A percentile compares a stretch with the other conserved stretches of the same genome.
These are phyloP conservation scores for Penicillium sp. DNA, from an alignment of 2,329 filamentous ascomycete species.

Conservation along the genomic window DNA sequence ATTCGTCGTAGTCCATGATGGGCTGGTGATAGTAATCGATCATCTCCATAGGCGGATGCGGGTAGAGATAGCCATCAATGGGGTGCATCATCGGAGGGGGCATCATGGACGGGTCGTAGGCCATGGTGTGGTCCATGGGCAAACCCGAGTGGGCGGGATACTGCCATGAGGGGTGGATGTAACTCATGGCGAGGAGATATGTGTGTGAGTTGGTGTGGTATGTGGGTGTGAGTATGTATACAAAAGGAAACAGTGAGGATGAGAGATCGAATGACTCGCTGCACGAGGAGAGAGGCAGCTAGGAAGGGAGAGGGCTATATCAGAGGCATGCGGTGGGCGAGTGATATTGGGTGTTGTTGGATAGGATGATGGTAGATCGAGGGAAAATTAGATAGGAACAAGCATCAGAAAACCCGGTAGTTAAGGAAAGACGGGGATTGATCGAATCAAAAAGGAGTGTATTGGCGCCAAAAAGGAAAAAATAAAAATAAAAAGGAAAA, in stretches of 20 bases:
- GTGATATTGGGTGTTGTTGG: conserved; percentile 2
- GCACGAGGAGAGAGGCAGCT: conserved; percentile 24
- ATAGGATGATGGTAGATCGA: conserved; percentile 3
- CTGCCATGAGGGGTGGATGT: conserved; percentile 43
- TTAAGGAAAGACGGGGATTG: conserved; percentile 30
- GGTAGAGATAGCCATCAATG: conserved; percentile 44
- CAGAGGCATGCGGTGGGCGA: conserved; percentile 12
- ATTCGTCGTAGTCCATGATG: conserved; percentile 52
- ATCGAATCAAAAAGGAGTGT: conserved; percentile 21
- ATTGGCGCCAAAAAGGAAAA: conserved; percentile 25
- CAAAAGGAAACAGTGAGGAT: conserved; percentile 4
- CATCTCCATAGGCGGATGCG: conserved; percentile 46
- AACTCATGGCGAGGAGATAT: conserved; percentile 48
- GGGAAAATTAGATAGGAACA: conserved; percentile 28
- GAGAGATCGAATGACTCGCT: conserved; percentile 10
- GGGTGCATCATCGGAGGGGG: conserved; percentile 44
- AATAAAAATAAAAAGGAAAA: conserved; percentile 21
- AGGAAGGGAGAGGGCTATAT: conserved; percentile 20
- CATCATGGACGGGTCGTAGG: conserved; percentile 41
- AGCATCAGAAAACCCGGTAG: conserved; percentile 17
- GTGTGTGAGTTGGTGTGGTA: too few species aligned
- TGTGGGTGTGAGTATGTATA: conserved; percentile 5
- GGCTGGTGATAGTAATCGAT: conserved; percentile 48
- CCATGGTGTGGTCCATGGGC: conserved; percentile 43
- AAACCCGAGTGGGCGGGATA: conserved; percentile 39